These are phyloP conservation scores for Fusarium luffae DNA, from an alignment of 2,329 filamentous ascomycete species.

Conservation along the genomic window DNA sequence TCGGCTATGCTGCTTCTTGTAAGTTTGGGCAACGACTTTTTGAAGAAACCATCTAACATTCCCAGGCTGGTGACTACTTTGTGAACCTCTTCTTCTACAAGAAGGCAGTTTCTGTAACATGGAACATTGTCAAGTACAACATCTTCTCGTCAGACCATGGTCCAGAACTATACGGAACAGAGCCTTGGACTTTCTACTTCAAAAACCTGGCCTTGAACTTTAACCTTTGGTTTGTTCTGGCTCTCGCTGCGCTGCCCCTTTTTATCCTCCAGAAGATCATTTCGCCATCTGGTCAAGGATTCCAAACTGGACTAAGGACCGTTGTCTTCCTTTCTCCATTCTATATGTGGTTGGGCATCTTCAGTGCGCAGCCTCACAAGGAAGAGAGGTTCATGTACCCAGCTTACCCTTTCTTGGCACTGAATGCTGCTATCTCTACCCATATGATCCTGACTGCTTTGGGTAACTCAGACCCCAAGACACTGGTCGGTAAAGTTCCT, in stretches of 20 bases:
- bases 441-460: constrained; percentile 83
- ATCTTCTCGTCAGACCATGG: constrained; percentile 85
- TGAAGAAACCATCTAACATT: background rate
- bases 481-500: constrained; percentile 77
- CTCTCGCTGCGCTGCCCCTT: constrained; percentile 78
- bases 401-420: constrained; percentile 86
- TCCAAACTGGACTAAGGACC: constrained; percentile 78
- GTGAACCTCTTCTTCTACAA: constrained; percentile 89
- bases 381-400: constrained; percentile 99
- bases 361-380: constrained; percentile 93
- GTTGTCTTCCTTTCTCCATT: constrained; percentile 85
- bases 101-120: constrained; percentile 79
- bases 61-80: constrained; percentile 72
- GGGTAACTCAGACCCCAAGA: constrained; percentile 75
- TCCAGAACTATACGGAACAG: constrained; percentile 92
- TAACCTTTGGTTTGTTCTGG: constrained; percentile 91
- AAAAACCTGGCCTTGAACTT: constrained; percentile 94
- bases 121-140: constrained; percentile 97
- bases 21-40: constrained; percentile 47
- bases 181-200: constrained; percentile 97
- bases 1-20: constrained; percentile 77
- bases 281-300: constrained; percentile 68
- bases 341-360: constrained; percentile 94
- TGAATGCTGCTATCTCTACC: constrained; percentile 87
- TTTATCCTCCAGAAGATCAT: constrained; percentile 78